Base-by-base conservation (phyloP, 2,329 filamentous ascomycete species). In the Monilinia laxa region DNA sequence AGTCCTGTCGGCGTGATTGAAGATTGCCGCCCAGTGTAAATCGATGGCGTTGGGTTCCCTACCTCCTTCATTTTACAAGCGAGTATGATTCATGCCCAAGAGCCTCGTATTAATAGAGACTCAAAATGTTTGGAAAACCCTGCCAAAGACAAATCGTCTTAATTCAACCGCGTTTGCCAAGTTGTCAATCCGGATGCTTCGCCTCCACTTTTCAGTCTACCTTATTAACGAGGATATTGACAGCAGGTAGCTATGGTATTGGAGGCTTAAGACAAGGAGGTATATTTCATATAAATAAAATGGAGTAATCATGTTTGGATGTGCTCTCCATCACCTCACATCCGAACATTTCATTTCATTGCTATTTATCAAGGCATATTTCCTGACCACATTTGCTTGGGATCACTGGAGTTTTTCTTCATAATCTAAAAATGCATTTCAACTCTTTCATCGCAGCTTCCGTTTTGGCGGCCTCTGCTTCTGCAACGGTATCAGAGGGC, bases 161-260 rank as follows among this genome's bases (percentile, higher is more conserved):
- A 55, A 9, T 40, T 60, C 56, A 66, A 56, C 64, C 38, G 38
- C 54, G 20, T 31, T 42, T 66, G 40, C 56, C n/a, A 62, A 54
- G 9, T 51, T n/a, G 31, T 60, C 20, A 31, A n/a, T 63, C 31
- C 20, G 18, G 18, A 53, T 66, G 64, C 56, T 62, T 38, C 38
- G 47, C 47, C 47, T 66, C 45, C 64, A 62, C 35, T 55, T 54
- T 60, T 25, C 38, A 18, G 38, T 25, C 20, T 47, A 7, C 38
- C 38, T 25, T 53, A 16, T 60, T 38, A 54, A 65, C 7, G 35
- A n/a, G 4, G 7, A 45, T 16, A 45, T 35, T 54, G 64, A 49
- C 14, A 45, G 35, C 54, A 40, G 23, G 14, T 6, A 40, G 14
- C 25, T 1, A 45, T 28, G 16, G 45, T 45, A 47, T 23, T 25